Base-by-base conservation (phyloP, 108 stramenopile species). In the Fragilaria crotonensis region DNA sequence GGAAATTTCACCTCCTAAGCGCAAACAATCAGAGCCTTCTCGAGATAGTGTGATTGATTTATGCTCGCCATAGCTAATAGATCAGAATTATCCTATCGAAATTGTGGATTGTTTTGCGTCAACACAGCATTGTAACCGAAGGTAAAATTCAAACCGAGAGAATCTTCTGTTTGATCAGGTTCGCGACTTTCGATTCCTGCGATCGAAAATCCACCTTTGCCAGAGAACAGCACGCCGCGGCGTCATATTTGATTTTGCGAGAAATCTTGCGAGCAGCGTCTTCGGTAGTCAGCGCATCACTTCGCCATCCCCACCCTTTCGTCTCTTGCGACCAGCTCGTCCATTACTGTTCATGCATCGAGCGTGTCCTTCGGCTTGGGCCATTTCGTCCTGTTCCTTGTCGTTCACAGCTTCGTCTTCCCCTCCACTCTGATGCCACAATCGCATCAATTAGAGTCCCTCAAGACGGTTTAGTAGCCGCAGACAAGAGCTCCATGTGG, bases 171-270 rank as follows among this genome's bases (percentile, higher is more conserved):
- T 48, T 54, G 52, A 27, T 66, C 52, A 26, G 47, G 60, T 45
- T 54, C 60, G 27, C 29, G 48, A 44, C 64, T 67, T 33, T 57
- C 67, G 41, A 73, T 27, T 18, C 60, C 62, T 57, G 64, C 64
- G 1, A 71, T 81, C 18, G 77, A 57, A 71, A 92, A 88, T 49
- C 62, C 73, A 7, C 90, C 90, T 19, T 54, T 68, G 68, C 84
- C 87, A 46, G 88, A 86, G 73, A 92, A 92, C 28, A 92, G 75
- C 1, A 80, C 75, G 63, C 80, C 85, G 93, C 75, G 32, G 91
- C 95, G 70, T 90, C 88, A 54, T 95, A 95, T 60, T 95, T 93
- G 69, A 95, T 95, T 67, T 95, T 95, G 33, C 90, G 77, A 41
- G 84, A 86, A 41, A 95, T 83, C 60, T 90, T 90, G 36, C 87